phyloP scores from a whole-genome alignment of 768 basidiomycete genomes.

The Daedalea quercina region DNA sequence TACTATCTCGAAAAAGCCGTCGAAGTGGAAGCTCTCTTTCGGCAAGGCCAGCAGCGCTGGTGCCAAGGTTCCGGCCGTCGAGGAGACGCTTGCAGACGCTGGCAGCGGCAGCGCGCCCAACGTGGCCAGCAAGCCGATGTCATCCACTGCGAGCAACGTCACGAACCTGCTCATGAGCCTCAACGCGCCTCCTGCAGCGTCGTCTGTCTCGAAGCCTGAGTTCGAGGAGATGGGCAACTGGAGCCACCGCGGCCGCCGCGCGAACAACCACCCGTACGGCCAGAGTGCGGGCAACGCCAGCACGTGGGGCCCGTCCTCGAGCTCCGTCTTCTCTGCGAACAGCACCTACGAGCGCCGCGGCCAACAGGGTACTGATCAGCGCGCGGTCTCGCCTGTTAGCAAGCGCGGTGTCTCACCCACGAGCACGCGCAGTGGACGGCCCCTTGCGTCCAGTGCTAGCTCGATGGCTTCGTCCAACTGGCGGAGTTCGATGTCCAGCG shows the following conservation, averaged over 20 bases:
- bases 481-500: slow-evolving; percentile 72
- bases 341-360: slow-evolving; percentile 11
- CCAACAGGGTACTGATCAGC: slow-evolving; percentile 1
- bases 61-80: slow-evolving; percentile 5
- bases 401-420: slow-evolving; percentile 40
- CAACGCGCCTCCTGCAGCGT: slow-evolving; percentile 31
- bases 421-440: slow-evolving; percentile 48
- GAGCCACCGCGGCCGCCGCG: slow-evolving; percentile 10
- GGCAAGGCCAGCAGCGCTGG: slow-evolving; percentile 37
- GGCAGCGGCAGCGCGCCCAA: slow-evolving; percentile 6
- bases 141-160: slow-evolving; percentile 74
- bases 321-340: slow-evolving; percentile 11
- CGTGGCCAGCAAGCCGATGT: slow-evolving; percentile 32
- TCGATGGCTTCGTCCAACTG: slow-evolving; percentile 64
- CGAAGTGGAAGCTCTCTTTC: slow-evolving; percentile 82
- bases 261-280: slow-evolving; percentile 10
- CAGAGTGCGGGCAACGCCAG: slow-evolving; percentile 3
- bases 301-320: slow-evolving; percentile 14
- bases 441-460: slow-evolving; percentile 50
- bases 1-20: slow-evolving; percentile 65
- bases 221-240: slow-evolving; percentile 5
- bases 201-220: slow-evolving; percentile 4
- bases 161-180: slow-evolving; percentile 68
- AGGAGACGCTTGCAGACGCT: slow-evolving; percentile 10
- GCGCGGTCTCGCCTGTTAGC: slow-evolving; percentile 4